phyloP scores from a whole-genome alignment of 495 filamentous ascomycete species.

The Hypoxylon fragiforme region DNA sequence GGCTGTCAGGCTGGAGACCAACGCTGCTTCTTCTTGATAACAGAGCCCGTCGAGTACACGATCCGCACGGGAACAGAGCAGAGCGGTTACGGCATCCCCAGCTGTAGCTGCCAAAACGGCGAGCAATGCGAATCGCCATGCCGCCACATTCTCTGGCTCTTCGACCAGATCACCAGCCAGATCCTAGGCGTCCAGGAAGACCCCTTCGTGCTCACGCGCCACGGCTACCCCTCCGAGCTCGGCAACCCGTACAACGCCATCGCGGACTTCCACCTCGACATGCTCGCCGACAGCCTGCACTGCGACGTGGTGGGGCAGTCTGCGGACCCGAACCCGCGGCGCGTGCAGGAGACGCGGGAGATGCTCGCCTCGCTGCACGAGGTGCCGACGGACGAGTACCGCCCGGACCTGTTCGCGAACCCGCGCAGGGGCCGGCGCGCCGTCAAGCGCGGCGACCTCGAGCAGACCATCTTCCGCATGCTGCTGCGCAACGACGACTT shows the following conservation, averaged over 20 bases:
- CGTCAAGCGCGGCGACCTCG: slow-evolving; percentile 47
- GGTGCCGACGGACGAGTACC: slow-evolving; percentile 39
- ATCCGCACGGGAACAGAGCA: slow-evolving; percentile 45
- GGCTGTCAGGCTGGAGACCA: slow-evolving; percentile 45
- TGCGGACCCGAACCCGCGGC: slow-evolving; percentile 33
- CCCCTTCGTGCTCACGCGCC: slow-evolving; percentile 39
- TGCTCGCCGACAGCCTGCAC: slow-evolving; percentile 49
- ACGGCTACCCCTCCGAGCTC: slow-evolving; percentile 46
- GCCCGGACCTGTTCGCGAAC: slow-evolving; percentile 43
- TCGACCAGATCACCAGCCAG: slow-evolving; percentile 49
- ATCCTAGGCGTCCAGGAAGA: slow-evolving; percentile 40
- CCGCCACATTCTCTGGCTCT: slow-evolving; percentile 54
- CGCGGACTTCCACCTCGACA: slow-evolving; percentile 47
- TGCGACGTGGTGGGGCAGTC: slow-evolving; percentile 45
- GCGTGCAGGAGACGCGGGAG: slow-evolving; percentile 47
- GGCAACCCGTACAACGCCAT: slow-evolving; percentile 48
- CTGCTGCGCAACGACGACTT: slow-evolving; percentile 50
- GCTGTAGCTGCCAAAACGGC: slow-evolving; percentile 46
- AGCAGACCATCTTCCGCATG: slow-evolving; percentile 52
- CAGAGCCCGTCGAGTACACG: slow-evolving; percentile 50
- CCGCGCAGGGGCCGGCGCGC: slow-evolving; percentile 23
- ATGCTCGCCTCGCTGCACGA: slow-evolving; percentile 47
- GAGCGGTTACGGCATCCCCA: slow-evolving; percentile 43
- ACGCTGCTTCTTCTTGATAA: slow-evolving; percentile 52
- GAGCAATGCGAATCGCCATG: slow-evolving; percentile 41